Evolutionary conservation across 805 yeast genomes (phyloP), one percentile per base, ranked within the genome.

Genomic region (Huiozyma sinensis): DNA sequence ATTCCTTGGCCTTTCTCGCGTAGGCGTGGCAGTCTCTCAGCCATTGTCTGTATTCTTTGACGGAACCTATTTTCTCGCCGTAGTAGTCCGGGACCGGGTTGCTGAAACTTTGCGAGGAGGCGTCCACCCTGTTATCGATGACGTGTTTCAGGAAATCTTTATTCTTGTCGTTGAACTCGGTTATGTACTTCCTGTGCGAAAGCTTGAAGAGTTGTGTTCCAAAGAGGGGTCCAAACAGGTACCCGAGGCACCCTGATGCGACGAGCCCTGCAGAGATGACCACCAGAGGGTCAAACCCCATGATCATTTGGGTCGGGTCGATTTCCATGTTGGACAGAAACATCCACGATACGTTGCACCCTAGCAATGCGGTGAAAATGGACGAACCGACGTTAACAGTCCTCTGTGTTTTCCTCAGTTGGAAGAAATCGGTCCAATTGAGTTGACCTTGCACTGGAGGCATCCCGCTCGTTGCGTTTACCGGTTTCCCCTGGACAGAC

Each of bases 71-170:
- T 65, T 85, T 85, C 67, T 92, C 98, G 36, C 98, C 98, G 61
- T 92, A 92, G 67, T 88, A 92, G 65, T 92, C 98, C n/a, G 97
- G 96, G 39, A 92, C 95, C 10, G 97, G 97, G 65, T 90, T 92
- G 44, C 84, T 75, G 66, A 88, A 82, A 57, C 88, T 78, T 67
- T 89, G 96, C 45, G 83, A 78, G 13, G 89, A 75, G 17, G 98
- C 95, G 67, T 92, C 95, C 30, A 89, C 97, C 56, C 98, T 74
- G 65, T 87, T 83, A 46, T 71, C 70, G 53, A 75, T 77, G 50
- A 92, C 74, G 58, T 78, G 90, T 51, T 75, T 74, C 60, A 90
- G 70, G 54, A 90, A 92, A 35, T 73, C 69, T 51, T 79, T 75
- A 58, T 90, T 88, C 67, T 83, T 89, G 41, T 62, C 52, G 47